Conservation (phyloP, 768 basidiomycete species). For the Pulveroboletus ravenelii region DNA sequence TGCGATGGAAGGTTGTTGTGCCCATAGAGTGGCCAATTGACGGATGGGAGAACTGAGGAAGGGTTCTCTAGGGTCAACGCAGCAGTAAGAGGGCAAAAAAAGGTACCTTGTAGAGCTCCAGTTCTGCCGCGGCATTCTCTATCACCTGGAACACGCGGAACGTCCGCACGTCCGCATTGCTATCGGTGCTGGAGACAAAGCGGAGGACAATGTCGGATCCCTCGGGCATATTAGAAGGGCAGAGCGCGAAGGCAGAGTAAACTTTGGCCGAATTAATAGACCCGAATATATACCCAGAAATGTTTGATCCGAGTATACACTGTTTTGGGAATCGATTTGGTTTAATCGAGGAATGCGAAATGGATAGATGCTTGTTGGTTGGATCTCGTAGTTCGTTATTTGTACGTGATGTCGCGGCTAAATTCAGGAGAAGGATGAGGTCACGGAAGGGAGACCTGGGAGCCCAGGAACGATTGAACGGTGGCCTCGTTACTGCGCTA, state of each 20-base stretch:
- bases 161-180: conserved; percentile 38
- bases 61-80: neutral
- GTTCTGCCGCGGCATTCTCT: conserved; percentile 22
- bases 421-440: conserved; percentile 26
- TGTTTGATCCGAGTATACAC: conserved; percentile 23
- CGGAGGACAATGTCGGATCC: conserved; percentile 35
- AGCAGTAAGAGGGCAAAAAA: neutral
- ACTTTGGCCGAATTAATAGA: conserved; percentile 1
- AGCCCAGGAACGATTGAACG: conserved; percentile 3
- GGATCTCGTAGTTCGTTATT: conserved; percentile 12
- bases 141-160: conserved; percentile 37
- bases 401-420: conserved; percentile 26
- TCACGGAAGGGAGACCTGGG: conserved; percentile 10
- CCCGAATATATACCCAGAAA: conserved; percentile 14
- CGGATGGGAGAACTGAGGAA: conserved; percentile 41
- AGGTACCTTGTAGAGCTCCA: conserved; percentile 43
- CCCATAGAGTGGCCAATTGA: conserved; percentile 39
- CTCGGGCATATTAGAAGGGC: conserved; percentile 24
- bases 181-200: conserved; percentile 31
- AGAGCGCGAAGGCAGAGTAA: neutral
- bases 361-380: conserved; percentile 7
- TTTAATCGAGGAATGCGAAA: conserved; percentile 13
- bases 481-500: neutral
- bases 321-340: conserved; percentile 14
- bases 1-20: conserved; percentile 46